phyloP scores from a whole-genome alignment of 306 rosid genomes.

The Vigna angularis region DNA sequence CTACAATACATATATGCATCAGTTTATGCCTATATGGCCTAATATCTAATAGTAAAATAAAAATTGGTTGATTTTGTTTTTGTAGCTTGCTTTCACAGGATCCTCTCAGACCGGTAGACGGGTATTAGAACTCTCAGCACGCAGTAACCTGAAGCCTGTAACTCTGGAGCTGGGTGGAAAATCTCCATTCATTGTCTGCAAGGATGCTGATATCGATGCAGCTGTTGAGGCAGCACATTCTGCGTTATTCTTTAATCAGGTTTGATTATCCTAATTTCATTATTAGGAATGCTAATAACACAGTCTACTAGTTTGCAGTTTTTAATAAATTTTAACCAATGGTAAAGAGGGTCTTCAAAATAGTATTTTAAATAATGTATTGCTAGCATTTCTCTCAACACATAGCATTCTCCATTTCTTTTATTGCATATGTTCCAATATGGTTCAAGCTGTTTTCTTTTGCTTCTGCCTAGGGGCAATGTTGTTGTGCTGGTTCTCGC shows the following conservation, averaged over 20 bases:
- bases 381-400: background rate
- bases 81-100: constrained; percentile 86
- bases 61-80: constrained; percentile 18
- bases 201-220: constrained; percentile 79
- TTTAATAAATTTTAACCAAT: background rate
- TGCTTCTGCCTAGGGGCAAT: constrained; percentile 67
- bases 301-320: background rate
- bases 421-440: constrained; percentile 19
- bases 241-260: constrained; percentile 83
- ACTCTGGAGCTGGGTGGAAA: constrained; percentile 87
- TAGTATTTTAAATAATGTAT: background rate
- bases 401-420: background rate
- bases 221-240: constrained; percentile 80
- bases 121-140: constrained; percentile 60
- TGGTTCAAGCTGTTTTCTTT: constrained; percentile 28
- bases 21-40: constrained; percentile 5
- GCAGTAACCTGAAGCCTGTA: constrained; percentile 77
- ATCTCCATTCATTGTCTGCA: constrained; percentile 78
- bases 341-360: background rate
- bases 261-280: constrained; percentile 34
- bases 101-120: constrained; percentile 70
- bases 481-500: constrained; percentile 88
- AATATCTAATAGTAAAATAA: constrained; percentile 22
- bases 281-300: background rate
- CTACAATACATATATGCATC: background rate